Evolutionary conservation across 441 rosid genomes (phyloP).

Genomic region (Arabidopsis hybrid): DNA sequence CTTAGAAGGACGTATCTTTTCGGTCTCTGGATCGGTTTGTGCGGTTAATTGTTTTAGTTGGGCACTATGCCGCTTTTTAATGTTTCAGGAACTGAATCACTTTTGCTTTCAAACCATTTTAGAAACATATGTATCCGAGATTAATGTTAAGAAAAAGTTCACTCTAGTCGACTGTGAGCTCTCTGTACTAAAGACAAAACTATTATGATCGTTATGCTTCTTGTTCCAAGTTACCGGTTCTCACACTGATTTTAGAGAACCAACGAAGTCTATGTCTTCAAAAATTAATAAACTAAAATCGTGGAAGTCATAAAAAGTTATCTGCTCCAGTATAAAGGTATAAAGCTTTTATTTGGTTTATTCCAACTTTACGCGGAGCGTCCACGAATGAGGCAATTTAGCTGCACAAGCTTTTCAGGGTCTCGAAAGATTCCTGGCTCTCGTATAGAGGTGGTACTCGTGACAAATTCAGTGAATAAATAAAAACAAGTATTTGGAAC

Average conservation of each 20-base stretch:
- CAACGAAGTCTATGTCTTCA: not conserved
- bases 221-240: not conserved
- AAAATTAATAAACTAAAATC: not conserved
- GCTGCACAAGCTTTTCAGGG: constrained; percentile 17
- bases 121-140: constrained; percentile 8
- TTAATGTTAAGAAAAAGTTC: not conserved
- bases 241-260: not conserved
- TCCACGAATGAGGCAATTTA: not conserved
- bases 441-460: constrained; percentile 20
- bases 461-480: not conserved
- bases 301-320: not conserved
- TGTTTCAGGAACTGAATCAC: constrained; percentile 3
- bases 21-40: constrained; percentile 7
- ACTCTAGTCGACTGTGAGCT: not conserved
- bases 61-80: constrained; percentile 4
- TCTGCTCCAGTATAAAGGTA: not conserved
- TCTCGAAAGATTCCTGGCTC: constrained; percentile 8
- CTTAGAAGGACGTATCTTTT: constrained; percentile 15
- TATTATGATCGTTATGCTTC: not conserved
- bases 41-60: constrained; percentile 5
- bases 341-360: not conserved
- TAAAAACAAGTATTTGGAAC: constrained; percentile 35
- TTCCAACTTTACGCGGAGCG: not conserved
- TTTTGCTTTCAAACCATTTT: constrained; percentile 10
- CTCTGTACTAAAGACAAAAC: not conserved